Conservation (phyloP, 495 filamentous ascomycete species). For the Penicillium mononematosum region DNA sequence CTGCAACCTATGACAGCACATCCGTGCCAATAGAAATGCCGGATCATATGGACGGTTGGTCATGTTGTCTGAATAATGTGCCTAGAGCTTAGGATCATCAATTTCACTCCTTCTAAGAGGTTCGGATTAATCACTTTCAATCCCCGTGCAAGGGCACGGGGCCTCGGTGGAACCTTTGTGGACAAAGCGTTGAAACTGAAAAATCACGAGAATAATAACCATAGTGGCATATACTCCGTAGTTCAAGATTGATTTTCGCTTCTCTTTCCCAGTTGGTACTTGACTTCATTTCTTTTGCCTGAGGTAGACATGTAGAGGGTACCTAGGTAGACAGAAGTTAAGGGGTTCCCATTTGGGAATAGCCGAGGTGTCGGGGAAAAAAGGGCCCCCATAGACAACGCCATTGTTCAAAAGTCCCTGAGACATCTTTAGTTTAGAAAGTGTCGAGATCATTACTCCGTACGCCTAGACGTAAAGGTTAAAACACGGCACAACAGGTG, state of each 20-base stretch:
- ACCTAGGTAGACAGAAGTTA: neutral
- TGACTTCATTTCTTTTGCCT: neutral
- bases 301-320: no score
- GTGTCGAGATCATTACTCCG: neutral
- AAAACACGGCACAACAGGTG: neutral
- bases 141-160: slow-evolving; percentile 6
- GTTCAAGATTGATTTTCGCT: neutral
- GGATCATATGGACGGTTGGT: neutral
- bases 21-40: neutral
- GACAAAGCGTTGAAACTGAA: slow-evolving; percentile 3
- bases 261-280: neutral
- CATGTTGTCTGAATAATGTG: neutral
- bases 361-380: neutral
- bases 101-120: neutral
- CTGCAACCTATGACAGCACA: slow-evolving; percentile 5
- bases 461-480: neutral
- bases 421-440: neutral
- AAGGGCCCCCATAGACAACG: neutral
- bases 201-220: neutral
- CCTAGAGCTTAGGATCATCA: slow-evolving; percentile 3
- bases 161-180: slow-evolving; percentile 2
- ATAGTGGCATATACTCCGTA: neutral
- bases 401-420: neutral
- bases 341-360: neutral
- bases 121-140: neutral